Evolutionary conservation across 2,329 filamentous ascomycete species (phyloP).

Genomic region (Dactylellina leptospora): DNA sequence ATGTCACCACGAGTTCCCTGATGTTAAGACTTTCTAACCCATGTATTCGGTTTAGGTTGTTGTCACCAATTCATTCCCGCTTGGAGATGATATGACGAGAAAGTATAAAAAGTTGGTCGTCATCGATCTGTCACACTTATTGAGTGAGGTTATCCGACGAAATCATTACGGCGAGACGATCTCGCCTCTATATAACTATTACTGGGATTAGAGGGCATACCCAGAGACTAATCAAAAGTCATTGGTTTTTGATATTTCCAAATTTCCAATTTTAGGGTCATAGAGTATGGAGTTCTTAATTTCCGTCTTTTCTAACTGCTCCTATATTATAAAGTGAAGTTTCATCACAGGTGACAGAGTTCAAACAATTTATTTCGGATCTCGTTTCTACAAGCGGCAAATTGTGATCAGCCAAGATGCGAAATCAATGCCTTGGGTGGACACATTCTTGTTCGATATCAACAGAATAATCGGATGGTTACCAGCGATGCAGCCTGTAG

Average conservation of each 20-base stretch:
- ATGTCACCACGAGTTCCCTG: not conserved
- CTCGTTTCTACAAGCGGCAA: conserved; percentile 26
- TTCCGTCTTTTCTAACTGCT: too few relatives aligned
- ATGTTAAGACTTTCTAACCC: not conserved
- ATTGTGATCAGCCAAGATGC: conserved; percentile 7
- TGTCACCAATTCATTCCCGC: conserved; percentile 97
- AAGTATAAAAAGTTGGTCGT: conserved; percentile 84
- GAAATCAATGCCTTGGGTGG: conserved; percentile 15
- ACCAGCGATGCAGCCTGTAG: conserved; percentile 79
- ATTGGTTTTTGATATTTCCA: conserved; percentile 1
- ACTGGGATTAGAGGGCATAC: conserved; percentile 31
- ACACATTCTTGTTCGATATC: conserved; percentile 2
- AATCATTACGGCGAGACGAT: conserved; percentile 87
- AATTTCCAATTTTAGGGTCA: conserved; percentile 1
- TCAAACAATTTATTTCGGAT: conserved; percentile 36
- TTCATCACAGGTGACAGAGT: too few relatives aligned
- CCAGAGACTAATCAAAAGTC: not conserved
- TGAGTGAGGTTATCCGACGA: conserved; percentile 90
- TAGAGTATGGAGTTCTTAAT: too few relatives aligned
- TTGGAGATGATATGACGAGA: conserved; percentile 75
- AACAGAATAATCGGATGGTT: not conserved
- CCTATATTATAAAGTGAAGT: too few relatives aligned
- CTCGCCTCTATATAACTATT: conserved; percentile 50
- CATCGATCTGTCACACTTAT: conserved; percentile 84
- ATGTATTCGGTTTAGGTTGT: conserved; percentile 71